Evolutionary conservation across 805 yeast genomes (phyloP).

Genomic region (Metschnikowia cerradonensis): DNA sequence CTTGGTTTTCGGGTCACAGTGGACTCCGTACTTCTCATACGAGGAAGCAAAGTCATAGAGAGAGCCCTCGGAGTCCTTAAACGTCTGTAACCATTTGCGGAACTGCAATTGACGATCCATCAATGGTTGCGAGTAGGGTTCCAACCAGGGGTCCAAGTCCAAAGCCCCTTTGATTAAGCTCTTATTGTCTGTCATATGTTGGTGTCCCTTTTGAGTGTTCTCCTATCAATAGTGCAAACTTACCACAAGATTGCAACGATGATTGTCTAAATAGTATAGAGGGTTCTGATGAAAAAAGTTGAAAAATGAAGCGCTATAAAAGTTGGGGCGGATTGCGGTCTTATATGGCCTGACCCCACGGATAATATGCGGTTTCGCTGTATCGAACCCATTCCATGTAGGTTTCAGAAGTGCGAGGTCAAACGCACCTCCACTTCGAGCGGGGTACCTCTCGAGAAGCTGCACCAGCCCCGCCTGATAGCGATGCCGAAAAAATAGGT

Average conservation of each 20-base stretch:
- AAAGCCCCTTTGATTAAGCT: conserved; percentile 51
- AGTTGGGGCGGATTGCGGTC: conserved; percentile 4
- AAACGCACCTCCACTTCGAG: neutral
- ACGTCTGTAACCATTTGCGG: conserved; percentile 54
- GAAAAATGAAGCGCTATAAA: neutral
- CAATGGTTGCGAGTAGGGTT: conserved; percentile 68
- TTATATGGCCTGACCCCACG: conserved; percentile 3
- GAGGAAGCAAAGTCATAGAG: conserved; percentile 70
- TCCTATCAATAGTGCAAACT: neutral
- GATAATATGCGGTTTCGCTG: conserved; percentile 2
- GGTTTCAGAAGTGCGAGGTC: conserved; percentile 2
- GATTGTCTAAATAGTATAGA: neutral
- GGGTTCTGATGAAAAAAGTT: neutral
- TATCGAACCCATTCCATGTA: conserved; percentile 2
- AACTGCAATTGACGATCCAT: conserved; percentile 65
- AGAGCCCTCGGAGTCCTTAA: conserved; percentile 54
- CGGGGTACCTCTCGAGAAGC: neutral
- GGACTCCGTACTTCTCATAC: conserved; percentile 73
- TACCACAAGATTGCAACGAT: neutral
- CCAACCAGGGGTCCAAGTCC: conserved; percentile 79
- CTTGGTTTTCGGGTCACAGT: conserved; percentile 49
- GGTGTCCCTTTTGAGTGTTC: neutral
- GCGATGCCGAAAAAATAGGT: neutral
- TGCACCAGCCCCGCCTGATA: neutral
- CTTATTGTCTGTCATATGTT: conserved; percentile 4